These are phyloP conservation scores for Coniochaeta sp. DNA, from an alignment of 2,329 filamentous ascomycete genomes.

Conservation along the genomic window DNA sequence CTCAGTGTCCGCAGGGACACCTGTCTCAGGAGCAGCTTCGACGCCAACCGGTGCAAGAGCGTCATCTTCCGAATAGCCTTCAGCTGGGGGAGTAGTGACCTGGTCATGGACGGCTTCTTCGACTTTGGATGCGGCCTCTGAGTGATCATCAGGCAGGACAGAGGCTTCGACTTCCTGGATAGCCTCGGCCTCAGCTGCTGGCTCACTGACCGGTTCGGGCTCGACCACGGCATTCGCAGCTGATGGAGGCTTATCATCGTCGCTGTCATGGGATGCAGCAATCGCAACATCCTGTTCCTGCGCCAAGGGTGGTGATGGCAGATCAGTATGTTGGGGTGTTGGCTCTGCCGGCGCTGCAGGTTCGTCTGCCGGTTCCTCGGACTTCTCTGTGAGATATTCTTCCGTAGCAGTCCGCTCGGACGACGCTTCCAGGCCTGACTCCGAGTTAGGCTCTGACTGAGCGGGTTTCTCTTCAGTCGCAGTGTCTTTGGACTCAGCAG, in stretches of 20 bases:
- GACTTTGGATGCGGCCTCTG: background rate
- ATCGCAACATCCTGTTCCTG: background rate
- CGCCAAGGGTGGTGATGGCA: background rate
- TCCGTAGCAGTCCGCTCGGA: background rate
- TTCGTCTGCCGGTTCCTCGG: background rate
- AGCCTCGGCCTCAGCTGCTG: background rate
- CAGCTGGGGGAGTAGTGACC: background rate
- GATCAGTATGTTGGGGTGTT: background rate
- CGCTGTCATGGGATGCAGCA: background rate
- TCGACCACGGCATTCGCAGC: background rate
- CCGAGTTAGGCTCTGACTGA: background rate
- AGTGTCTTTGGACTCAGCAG: background rate
- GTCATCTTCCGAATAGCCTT: background rate
- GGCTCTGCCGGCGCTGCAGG: background rate
- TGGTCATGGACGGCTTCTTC: background rate
- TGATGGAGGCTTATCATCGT: background rate
- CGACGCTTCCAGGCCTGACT: background rate
- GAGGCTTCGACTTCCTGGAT: background rate
- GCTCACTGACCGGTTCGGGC: background rate
- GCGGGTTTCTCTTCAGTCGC: background rate
- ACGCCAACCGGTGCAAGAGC: no score
- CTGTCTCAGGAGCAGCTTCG: no score
- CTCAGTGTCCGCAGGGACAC: no score
- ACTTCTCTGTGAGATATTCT: background rate
- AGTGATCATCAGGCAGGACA: background rate